Percentiles rank a stretch among this genome's conserved stretches.
Conservation (phyloP, 371 early-diverging fungal species). For the Dipsacomyces acuminosporus region DNA sequence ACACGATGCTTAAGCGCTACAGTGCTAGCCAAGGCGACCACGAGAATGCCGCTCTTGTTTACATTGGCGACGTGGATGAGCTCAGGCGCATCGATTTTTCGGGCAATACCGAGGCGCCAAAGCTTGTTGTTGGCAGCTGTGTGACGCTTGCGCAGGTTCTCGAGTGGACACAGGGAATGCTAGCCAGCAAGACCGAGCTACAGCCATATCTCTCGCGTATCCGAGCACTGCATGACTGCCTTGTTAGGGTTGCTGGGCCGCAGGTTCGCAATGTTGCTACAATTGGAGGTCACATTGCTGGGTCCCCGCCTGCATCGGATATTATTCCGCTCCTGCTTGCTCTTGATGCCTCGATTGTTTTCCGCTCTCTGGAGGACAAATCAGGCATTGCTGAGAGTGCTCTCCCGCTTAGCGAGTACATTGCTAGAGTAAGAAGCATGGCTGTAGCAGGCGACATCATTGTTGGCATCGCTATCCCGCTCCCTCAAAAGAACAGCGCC, state of each 20-base stretch:
- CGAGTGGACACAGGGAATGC: not conserved
- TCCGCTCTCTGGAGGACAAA: conserved; percentile 47
- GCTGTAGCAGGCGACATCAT: conserved; percentile 53
- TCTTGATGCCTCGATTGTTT: conserved; percentile 51
- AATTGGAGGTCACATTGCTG: conserved; percentile 67
- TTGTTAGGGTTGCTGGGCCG: conserved; percentile 61
- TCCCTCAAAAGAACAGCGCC: not conserved
- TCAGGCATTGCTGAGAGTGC: conserved; percentile 30
- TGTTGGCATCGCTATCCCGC: conserved; percentile 13
- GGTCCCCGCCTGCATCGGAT: conserved; percentile 70
- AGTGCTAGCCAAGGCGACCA: conserved; percentile 55
- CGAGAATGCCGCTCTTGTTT: conserved; percentile 25
- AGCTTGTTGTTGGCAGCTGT: not conserved
- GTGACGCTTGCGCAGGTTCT: not conserved
- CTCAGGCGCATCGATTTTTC: conserved; percentile 34
- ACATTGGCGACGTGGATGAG: conserved; percentile 56
- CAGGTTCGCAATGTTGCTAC: conserved; percentile 70
- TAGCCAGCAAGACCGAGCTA: not conserved
- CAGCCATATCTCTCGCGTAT: conserved; percentile 25
- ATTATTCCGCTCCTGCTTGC: conserved; percentile 67
- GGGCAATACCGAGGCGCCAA: not conserved
- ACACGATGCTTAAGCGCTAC: conserved; percentile 62
- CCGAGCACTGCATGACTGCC: conserved; percentile 55
- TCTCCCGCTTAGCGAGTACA: conserved; percentile 61
- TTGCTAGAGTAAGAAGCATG: conserved; percentile 57